Evolutionary conservation across 345 rosid genomes (phyloP), one percentile per base, ranked within the genome.

Genomic region (Schrenkiella parvula): DNA sequence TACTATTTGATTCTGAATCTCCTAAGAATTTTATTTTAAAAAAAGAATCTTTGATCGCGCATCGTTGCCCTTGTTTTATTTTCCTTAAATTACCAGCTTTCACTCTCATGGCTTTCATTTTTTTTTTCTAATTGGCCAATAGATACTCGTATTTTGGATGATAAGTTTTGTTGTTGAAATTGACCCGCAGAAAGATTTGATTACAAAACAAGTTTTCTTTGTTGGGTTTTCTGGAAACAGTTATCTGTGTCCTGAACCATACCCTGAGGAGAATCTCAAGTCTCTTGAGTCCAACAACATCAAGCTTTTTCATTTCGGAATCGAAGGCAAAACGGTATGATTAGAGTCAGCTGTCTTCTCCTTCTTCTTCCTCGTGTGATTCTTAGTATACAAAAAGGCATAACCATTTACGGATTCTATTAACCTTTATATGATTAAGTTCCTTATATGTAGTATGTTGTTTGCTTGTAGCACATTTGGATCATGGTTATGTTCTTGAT

Each of bases 201-300:
- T 57, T 46, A 52, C 69, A 6, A 53, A 34, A 54, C 52, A 13
- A 44, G 70, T 39, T 74, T 60, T 57, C 21, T 21, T 53, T 37
- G 38, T 25, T 29, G 34, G 68, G 15, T 67, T 66, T 37, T 60
- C 42, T 62, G 74, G 63, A 69, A 21, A 66, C 92, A 92, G 92
- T 76, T 92, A 84, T 70, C 75, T 89, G 82, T 92, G 98, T 71
- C 84, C 86, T 44, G 96, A 89, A 73, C 89, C 95, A 0, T 92
- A 89, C 71, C 96, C 96, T 0, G 85, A 84, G 60, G 96, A 87
- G 31, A 92, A 81, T 52, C 56, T 83, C 74, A 70, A 84, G 74
- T 87, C 81, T 77, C 87, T 92, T 54, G 56, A 48, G 5, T 77
- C 82, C 55, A 81, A 78, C 46, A 81, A 85, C 70, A 85, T 92